These are phyloP conservation scores for Candida dubliniensis DNA, from an alignment of 1,139 yeast species.

Conservation along the genomic window DNA sequence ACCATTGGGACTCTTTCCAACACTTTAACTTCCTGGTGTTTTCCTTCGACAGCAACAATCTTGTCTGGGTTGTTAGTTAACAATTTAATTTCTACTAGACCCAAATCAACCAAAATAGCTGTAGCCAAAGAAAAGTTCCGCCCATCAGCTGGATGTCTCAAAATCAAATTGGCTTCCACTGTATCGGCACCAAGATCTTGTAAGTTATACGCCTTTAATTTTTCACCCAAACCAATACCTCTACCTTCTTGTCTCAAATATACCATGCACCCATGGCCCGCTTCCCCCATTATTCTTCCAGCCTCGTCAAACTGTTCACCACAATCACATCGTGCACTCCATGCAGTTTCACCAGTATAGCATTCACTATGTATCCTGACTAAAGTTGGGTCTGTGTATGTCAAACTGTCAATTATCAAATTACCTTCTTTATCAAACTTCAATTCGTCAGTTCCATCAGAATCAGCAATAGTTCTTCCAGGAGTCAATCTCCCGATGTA, in stretches of 20 bases:
- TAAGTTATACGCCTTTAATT: conserved; percentile 91
- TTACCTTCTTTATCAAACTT: conserved; percentile 49
- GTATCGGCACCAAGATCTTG: conserved; percentile 99
- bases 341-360: conserved; percentile 98
- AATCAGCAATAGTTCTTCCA: conserved; percentile 72
- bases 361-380: conserved; percentile 93
- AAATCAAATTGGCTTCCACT: conserved; percentile 88
- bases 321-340: conserved; percentile 98
- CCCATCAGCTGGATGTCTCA: conserved; percentile 96
- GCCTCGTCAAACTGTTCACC: conserved; percentile 99
- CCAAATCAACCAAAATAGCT: conserved; percentile 84
- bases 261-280: conserved; percentile 91
- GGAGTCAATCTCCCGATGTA: conserved; percentile 87
- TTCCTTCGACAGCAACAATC: conserved; percentile 90
- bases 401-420: conserved; percentile 41
- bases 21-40: conserved; percentile 66
- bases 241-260: conserved; percentile 97
- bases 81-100: conserved; percentile 67
- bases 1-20: conserved; percentile 93
- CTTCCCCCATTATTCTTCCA: conserved; percentile 83
- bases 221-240: conserved; percentile 96
- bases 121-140: conserved; percentile 92
- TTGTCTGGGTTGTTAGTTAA: conserved; percentile 97
- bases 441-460: conserved; percentile 49
- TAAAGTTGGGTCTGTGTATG: conserved; percentile 48